phyloP scores from a whole-genome alignment of 2,329 filamentous ascomycete genomes.

The Decorospora gaudefroyi region DNA sequence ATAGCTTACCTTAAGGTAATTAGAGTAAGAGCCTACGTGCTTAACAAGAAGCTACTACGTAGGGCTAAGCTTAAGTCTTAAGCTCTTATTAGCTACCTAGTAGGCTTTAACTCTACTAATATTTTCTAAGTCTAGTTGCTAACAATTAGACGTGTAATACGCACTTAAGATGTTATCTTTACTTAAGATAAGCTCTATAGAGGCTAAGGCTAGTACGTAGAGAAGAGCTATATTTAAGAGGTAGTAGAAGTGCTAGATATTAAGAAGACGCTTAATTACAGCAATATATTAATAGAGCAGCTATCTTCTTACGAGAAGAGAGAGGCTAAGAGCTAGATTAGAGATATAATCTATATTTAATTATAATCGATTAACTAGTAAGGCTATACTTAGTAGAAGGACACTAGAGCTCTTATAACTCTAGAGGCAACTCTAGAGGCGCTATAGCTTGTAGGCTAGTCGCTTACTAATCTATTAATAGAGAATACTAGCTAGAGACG shows the following conservation, averaged over 20 bases:
- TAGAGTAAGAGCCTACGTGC: conserved; percentile 13
- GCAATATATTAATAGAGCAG: conserved; percentile 1
- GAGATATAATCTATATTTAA: not conserved
- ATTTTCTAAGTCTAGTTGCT: conserved; percentile 17
- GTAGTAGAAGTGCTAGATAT: conserved; percentile 1
- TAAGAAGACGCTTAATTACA: not conserved
- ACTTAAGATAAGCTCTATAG: not conserved
- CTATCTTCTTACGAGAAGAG: not conserved
- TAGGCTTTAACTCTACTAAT: conserved; percentile 18
- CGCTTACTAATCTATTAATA: not conserved
- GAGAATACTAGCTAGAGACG: conserved; percentile 1
- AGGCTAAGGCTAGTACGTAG: not conserved
- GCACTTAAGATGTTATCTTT: conserved; percentile 8
- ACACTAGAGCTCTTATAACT: not conserved
- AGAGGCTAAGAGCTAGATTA: not conserved
- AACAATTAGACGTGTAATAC: conserved; percentile 2
- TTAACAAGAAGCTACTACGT: no score
- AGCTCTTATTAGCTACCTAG: conserved; percentile 18
- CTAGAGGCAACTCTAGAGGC: not conserved
- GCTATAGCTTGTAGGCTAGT: not conserved
- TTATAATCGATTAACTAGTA: not conserved
- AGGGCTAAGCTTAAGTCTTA: conserved; percentile 9
- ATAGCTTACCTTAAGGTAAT: conserved; percentile 4
- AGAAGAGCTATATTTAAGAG: no score
- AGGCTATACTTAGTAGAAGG: not conserved